Base-by-base conservation (phyloP, 2,329 filamentous ascomycete species). In the Fusarium nelsonii region DNA sequence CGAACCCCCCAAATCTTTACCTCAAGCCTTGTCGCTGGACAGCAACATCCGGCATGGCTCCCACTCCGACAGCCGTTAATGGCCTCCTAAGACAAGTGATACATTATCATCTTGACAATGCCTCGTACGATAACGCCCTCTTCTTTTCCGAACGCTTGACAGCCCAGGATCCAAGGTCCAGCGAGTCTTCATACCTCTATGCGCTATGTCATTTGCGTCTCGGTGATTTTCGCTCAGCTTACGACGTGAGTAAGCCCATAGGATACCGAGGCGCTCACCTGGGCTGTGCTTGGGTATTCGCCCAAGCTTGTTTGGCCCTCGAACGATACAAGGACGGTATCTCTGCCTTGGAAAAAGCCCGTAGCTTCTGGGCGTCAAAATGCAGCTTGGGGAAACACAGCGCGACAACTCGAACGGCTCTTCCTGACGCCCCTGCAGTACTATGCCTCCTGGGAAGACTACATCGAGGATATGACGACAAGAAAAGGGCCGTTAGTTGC, bases 201-300 rank as follows among this genome's bases (percentile, higher is more conserved):
- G 89, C 94, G 15, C 88, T 97, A 45, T 97, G 93, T 76, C 90
- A 97, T 79, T 87, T 96, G 52, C 91, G 92, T 51, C 87, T 93
- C 45, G 92, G 93, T 33, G 92, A 97, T 77, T 87, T 90, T 75
- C 93, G 93, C 75, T 92, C 94, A 14, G 94, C 96, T 12, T 95
- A 92, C 78, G 94, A 98, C 75, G 87, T 89, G 72, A 91, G 91
- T 78, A 92, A 93, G 75, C 85, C 88, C 46, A 84, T 89, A 54
- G 92, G 89, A 37, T 87, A 87, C 52, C 88, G 90, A 66, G 92
- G 92, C 23, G 83, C 86, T 33, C 92, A 98, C 80, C 77, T 97
- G 28, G 94, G 94, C 32, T 97, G 95, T 80, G 89, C 92, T 18
- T 98, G 95, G 81, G 87, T 97, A 45, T 97, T 94, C 82, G 95